These are phyloP conservation scores for Lentinus brumalis DNA, from an alignment of 768 basidiomycete species.

Conservation along the genomic window DNA sequence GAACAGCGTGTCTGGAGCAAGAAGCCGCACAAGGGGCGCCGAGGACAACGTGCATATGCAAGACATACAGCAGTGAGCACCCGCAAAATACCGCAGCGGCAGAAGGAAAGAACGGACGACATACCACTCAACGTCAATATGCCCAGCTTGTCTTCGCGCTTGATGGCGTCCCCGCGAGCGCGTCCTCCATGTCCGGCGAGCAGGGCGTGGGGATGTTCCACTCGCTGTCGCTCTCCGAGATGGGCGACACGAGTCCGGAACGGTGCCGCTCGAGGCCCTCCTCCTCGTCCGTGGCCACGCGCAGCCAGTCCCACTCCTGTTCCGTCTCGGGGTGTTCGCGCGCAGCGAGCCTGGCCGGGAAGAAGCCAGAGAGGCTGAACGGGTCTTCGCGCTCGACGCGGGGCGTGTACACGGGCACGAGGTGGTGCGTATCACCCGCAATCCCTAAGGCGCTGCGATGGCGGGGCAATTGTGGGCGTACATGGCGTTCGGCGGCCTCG, in stretches of 20 bases:
- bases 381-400: conserved; percentile 43
- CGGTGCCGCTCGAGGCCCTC: conserved; percentile 21
- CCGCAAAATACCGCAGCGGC: neutral
- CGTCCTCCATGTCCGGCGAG: conserved; percentile 33
- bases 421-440: conserved; percentile 12
- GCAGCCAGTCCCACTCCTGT: conserved; percentile 46
- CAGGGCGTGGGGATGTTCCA: conserved; percentile 26
- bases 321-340: conserved; percentile 12
- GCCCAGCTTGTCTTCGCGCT: conserved; percentile 52
- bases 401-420: conserved; percentile 20
- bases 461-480: conserved; percentile 22
- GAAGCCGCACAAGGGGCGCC: neutral
- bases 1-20: conserved; percentile 16
- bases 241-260: conserved; percentile 23
- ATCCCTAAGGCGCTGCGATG: conserved; percentile 22
- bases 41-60: no score
- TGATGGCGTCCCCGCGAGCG: conserved; percentile 39
- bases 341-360: conserved; percentile 37
- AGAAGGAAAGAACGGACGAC: conserved; percentile 1
- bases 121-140: conserved; percentile 47
- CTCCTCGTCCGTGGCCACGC: conserved; percentile 27
- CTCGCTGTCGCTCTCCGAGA: conserved; percentile 24
- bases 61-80: neutral
- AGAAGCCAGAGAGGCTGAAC: conserved; percentile 52
- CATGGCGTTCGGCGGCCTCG: conserved; percentile 18